phyloP scores from a whole-genome alignment of 2,329 filamentous ascomycete species.

The Exophiala viscosa region DNA sequence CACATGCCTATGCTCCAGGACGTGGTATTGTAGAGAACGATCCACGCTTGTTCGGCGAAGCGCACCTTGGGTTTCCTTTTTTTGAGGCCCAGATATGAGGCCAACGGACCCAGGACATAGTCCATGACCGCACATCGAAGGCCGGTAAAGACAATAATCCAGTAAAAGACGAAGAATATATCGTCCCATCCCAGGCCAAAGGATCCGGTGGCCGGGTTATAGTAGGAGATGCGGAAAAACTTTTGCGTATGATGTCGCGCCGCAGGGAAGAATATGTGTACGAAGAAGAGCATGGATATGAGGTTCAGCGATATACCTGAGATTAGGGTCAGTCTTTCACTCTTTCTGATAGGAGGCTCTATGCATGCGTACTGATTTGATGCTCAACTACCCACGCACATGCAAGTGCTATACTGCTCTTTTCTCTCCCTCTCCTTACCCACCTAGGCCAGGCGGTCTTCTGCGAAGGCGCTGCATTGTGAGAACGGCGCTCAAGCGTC shows the following conservation, averaged over 20 bases:
- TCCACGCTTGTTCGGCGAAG: constrained; percentile 93
- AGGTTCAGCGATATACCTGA: constrained; percentile 81
- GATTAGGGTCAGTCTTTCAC: constrained; percentile 5
- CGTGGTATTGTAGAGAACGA: constrained; percentile 74
- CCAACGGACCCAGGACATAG: constrained; percentile 76
- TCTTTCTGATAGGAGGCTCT: background rate
- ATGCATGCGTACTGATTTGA: constrained; percentile 28
- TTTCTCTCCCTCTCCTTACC: constrained; percentile 26
- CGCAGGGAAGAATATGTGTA: constrained; percentile 77
- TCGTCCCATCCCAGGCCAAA: constrained; percentile 81
- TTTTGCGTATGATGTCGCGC: constrained; percentile 75
- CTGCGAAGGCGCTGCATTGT: constrained; percentile 27
- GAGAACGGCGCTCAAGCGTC: constrained; percentile 13
- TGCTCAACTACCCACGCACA: constrained; percentile 30
- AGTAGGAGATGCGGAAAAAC: constrained; percentile 84
- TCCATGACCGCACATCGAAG: constrained; percentile 82
- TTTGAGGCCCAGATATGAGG: constrained; percentile 66
- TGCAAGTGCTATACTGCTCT: constrained; percentile 25
- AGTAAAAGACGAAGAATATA: constrained; percentile 69
- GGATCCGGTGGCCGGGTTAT: constrained; percentile 62
- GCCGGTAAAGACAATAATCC: constrained; percentile 80
- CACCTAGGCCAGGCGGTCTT: constrained; percentile 29
- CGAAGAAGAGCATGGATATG: constrained; percentile 74
- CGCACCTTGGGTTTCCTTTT: constrained; percentile 70
- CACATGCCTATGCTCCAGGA: constrained; percentile 86